Base-by-base conservation (phyloP, 1,284 basidiomycete genomes). In the Nidula niveotomentosa region DNA sequence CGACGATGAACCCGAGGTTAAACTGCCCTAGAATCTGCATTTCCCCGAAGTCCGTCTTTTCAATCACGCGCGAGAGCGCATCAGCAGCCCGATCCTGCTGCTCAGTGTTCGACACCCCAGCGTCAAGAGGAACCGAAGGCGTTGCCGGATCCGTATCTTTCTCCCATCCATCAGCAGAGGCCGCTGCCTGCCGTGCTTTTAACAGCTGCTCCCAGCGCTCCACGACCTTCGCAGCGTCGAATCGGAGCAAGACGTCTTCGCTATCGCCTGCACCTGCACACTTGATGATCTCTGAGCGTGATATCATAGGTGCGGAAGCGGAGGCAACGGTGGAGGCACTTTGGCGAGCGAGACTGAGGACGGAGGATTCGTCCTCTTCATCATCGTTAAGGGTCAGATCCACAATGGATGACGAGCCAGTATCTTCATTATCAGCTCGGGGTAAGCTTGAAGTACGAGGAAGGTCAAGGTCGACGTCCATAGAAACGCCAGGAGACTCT, bases 11-110 rank as follows among this genome's bases (percentile, higher is more conserved):
- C 0, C 96, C 96, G 43, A 91, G 81, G 64, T 99, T 99, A 72
- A 98, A 99, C 71, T 99, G 97, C 0, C 97, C 97, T 33, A 97
- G 62, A 13, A 98, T 75, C 0, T 88, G 75, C 96, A 99, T 99
- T 4, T 62, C 62, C 4, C 70, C 77, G 66, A 99, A 99, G 71
- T 99, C 96, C 1, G 74, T 68, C 71, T 99, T 98, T 53, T 86
- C 81, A 44, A 99, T 95, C 30, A 94, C 86, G 9, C 96, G 84
- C 4, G 93, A 84, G 1, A 99, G 83, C 0, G 88, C 86, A 43
- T 84, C 83, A 13, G 86, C 87, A 0, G 91, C 94, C 37, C 76
- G 75, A 1, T 80, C 79, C 34, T 74, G 68, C 48, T 88, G 77
- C 47, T 86, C 80, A 1, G 76, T 73, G 48, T 85, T 86, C 0